Base-by-base conservation (phyloP, 768 basidiomycete species). In the Goffeauzyma gilvescens region DNA sequence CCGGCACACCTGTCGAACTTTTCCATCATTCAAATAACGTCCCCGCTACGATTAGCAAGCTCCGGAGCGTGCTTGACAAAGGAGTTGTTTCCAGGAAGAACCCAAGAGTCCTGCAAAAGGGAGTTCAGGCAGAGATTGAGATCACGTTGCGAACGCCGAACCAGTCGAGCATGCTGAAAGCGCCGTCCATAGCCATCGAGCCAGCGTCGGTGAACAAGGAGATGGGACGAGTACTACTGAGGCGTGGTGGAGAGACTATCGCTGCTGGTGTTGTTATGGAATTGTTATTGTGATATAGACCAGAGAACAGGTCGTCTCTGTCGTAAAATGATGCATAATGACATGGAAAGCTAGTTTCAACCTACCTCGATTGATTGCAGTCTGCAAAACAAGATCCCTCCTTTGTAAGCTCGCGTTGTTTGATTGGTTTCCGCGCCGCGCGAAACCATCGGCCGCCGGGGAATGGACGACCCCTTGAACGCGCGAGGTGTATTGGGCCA, bases 11-110 rank as follows among this genome's bases (percentile, higher is more conserved):
- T 31, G 87, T 96, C 33, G 93, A 98, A 60, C 66, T 98, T 9
- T 96, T 85, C 66, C 84, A 93, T 57, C 89, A 98, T 57, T 89
- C 86, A 1, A 72, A 75, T 32, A 85, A 96, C 58, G 75, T 90
- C 2, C 86, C 93, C 7, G 90, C 86, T 1, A 82, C 79, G 9
- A 73, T 93, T 40, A 74, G 76, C 4, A 84, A 79, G 52, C 69
- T 96, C 22, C 61, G 81, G n/a, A 71, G 79, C 1, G 77, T 73
- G 0, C 63, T 89, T 8, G 90, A 96, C 55, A 74, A 84, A 41
- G 87, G 87, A 0, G 69, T 71, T 39, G 72, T 81, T 1, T 57
- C 75, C 24, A 89, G 79, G 67, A 67, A 66, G 44, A 83, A 78
- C 51, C 93, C 93, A 42, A 87, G 90, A 17, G 81, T 96, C 18